These are phyloP conservation scores for Suillus americanus DNA, from an alignment of 768 basidiomycete genomes.

Conservation along the genomic window DNA sequence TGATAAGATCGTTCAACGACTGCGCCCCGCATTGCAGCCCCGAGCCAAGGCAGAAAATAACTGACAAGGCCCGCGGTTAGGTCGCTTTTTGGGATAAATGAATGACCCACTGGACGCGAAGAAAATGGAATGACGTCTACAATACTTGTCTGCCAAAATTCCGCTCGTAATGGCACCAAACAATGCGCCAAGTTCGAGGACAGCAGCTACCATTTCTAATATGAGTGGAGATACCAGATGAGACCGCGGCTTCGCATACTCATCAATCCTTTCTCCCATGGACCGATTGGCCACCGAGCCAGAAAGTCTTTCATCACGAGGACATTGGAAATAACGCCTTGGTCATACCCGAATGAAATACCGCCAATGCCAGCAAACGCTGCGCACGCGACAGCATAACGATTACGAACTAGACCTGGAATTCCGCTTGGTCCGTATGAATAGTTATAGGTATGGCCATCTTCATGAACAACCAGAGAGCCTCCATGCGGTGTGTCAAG, in stretches of 20 bases:
- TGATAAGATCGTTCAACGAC: conserved; percentile 53
- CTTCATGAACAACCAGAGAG: conserved; percentile 21
- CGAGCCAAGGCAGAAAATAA: conserved; percentile 72
- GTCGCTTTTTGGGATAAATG: not conserved
- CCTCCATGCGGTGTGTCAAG: conserved; percentile 28
- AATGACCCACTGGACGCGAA: conserved; percentile 58
- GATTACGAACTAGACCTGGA: conserved; percentile 61
- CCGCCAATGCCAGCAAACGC: conserved; percentile 78
- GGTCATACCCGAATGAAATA: conserved; percentile 79
- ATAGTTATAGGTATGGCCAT: conserved; percentile 52
- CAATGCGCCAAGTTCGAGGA: conserved; percentile 76
- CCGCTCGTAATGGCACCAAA: conserved; percentile 71
- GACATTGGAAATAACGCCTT: conserved; percentile 85
- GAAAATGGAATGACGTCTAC: conserved; percentile 67
- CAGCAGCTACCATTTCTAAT: conserved; percentile 52
- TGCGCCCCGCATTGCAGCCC: conserved; percentile 63
- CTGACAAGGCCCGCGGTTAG: conserved; percentile 31
- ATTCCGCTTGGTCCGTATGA: conserved; percentile 73
- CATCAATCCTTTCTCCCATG: conserved; percentile 75
- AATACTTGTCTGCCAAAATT: conserved; percentile 64
- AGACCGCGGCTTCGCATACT: conserved; percentile 45
- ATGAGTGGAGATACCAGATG: not conserved
- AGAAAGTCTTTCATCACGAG: conserved; percentile 80
- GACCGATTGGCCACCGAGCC: conserved; percentile 64
- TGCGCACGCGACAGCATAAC: conserved; percentile 64